Percentiles rank a stretch among this genome's conserved stretches.
Conservation (phyloP, 306 rosid genomes). For the Quercus bicolor region DNA sequence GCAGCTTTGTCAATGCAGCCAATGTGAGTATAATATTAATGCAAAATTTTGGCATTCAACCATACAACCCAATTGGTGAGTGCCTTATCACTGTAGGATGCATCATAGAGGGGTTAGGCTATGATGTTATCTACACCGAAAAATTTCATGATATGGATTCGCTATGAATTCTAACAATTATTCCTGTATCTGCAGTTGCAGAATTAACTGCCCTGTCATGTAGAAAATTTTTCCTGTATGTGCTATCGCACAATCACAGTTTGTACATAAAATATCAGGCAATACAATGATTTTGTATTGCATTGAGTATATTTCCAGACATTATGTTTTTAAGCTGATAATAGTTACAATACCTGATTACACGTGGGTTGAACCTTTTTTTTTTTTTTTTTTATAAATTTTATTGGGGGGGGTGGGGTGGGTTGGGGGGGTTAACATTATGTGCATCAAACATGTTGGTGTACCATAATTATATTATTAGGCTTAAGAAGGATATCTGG, state of each 20-base stretch:
- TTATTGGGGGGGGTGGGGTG: no score
- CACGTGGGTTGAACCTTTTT: neutral
- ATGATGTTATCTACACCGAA: neutral
- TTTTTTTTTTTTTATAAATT: no score
- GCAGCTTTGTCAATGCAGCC: constrained; percentile 1
- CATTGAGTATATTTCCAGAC: neutral
- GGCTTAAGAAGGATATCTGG: no score
- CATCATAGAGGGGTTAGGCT: neutral
- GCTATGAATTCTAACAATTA: neutral
- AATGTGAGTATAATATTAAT: neutral
- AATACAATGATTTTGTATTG: neutral
- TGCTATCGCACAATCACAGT: neutral
- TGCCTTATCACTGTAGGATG: neutral
- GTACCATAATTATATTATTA: no score
- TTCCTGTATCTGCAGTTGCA: neutral
- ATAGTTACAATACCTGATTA: neutral
- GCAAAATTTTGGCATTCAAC: neutral
- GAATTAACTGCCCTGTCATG: no score
- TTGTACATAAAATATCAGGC: neutral
- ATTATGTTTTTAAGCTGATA: neutral
- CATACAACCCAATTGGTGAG: no score
- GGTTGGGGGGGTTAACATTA: no score
- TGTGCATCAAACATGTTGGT: no score
- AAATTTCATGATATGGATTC: neutral
- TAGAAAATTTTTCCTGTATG: neutral